These are phyloP conservation scores for Suillus americanus DNA, from an alignment of 768 basidiomycete genomes.

Conservation along the genomic window DNA sequence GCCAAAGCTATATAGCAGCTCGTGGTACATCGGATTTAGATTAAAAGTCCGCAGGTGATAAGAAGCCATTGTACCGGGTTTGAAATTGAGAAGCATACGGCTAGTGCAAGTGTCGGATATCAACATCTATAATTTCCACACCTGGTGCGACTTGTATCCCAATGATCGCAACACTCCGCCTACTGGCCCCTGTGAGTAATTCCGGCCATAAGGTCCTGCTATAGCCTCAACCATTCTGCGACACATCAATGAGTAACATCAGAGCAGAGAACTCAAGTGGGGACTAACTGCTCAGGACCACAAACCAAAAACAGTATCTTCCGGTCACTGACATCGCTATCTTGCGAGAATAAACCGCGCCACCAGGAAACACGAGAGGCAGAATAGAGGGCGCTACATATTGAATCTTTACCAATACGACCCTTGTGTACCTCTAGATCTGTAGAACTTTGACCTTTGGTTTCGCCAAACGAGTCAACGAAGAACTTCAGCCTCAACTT, in stretches of 20 bases:
- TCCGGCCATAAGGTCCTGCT: slow-evolving; percentile 74
- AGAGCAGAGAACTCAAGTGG: neutral
- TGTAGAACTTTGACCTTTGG: slow-evolving; percentile 15
- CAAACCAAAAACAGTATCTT: slow-evolving; percentile 71
- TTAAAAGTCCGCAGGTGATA: neutral
- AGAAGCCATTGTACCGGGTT: neutral
- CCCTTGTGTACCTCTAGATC: slow-evolving; percentile 40
- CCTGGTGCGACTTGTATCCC: slow-evolving; percentile 61
- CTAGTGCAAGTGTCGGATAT: neutral
- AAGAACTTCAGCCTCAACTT: slow-evolving; percentile 59
- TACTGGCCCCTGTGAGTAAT: slow-evolving; percentile 71
- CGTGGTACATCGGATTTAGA: neutral
- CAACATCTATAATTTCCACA: slow-evolving; percentile 69
- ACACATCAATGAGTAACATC: slow-evolving; percentile 1
- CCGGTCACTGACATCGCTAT: slow-evolving; percentile 27
- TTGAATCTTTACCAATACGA: slow-evolving; percentile 50
- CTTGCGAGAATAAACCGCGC: slow-evolving; percentile 20
- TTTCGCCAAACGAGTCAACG: slow-evolving; percentile 46
- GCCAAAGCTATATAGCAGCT: neutral
- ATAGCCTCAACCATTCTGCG: slow-evolving; percentile 73
- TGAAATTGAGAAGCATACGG: neutral
- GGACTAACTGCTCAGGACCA: slow-evolving; percentile 77
- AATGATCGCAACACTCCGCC: slow-evolving; percentile 66
- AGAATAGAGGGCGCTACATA: slow-evolving; percentile 43
- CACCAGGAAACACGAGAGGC: slow-evolving; percentile 31